These are phyloP conservation scores for Lasiosphaeria miniovina DNA, from an alignment of 495 filamentous ascomycete species.

Conservation along the genomic window DNA sequence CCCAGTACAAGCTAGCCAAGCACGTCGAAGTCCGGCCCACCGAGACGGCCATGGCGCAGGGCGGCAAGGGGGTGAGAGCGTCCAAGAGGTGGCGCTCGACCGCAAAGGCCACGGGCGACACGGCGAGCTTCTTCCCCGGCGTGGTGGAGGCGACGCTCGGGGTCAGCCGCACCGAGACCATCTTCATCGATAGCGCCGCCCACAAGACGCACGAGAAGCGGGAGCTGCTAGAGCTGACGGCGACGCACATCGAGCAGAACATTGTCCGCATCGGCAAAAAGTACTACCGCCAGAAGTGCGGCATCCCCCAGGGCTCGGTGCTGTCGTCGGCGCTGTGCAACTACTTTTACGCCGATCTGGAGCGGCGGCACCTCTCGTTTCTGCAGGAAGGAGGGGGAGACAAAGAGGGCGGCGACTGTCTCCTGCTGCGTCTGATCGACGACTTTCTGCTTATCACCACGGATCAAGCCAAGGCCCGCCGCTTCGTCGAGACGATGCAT, in stretches of 20 bases:
- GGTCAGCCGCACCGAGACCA: slow-evolving; percentile 56
- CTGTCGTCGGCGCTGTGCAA: slow-evolving; percentile 86
- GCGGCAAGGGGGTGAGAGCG: slow-evolving; percentile 19
- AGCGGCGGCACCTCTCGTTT: slow-evolving; percentile 66
- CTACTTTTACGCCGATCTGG: slow-evolving; percentile 88
- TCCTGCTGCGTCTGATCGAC: slow-evolving; percentile 81
- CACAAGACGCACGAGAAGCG: slow-evolving; percentile 52
- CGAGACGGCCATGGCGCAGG: slow-evolving; percentile 17
- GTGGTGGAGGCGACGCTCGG: slow-evolving; percentile 48
- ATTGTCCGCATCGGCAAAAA: slow-evolving; percentile 86
- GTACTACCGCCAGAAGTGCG: slow-evolving; percentile 80
- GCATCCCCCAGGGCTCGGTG: slow-evolving; percentile 91
- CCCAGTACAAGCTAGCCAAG: slow-evolving; percentile 67
- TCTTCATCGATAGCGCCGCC: slow-evolving; percentile 68
- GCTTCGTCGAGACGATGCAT: slow-evolving; percentile 78
- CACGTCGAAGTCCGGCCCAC: slow-evolving; percentile 67
- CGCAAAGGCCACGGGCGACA: slow-evolving; percentile 51
- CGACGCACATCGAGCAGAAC: slow-evolving; percentile 76
- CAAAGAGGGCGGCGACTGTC: slow-evolving; percentile 37
- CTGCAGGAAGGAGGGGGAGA: slow-evolving; percentile 31
- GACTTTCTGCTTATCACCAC: slow-evolving; percentile 89
- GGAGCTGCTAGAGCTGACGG: slow-evolving; percentile 64
- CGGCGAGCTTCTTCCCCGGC: slow-evolving; percentile 49
- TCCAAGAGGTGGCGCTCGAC: slow-evolving; percentile 62
- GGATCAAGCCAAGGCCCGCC: slow-evolving; percentile 56